Evolutionary conservation across 805 yeast species (phyloP).

Genomic region (Metschnikowia drakensbergensis): DNA sequence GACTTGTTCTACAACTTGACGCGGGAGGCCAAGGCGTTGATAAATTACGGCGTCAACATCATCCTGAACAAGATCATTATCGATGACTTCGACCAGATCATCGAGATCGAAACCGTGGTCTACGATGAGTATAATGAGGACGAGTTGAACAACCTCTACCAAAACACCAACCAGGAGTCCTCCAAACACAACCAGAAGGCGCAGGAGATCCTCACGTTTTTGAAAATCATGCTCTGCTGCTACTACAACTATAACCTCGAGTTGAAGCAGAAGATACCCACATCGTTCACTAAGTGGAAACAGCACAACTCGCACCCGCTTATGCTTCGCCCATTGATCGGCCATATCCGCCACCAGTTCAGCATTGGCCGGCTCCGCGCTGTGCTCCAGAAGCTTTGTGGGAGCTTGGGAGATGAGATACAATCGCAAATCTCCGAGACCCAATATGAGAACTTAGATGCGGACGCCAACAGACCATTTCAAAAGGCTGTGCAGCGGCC

Average conservation of each 20-base stretch:
- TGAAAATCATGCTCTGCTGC: conserved; percentile 60
- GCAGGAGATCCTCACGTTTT: conserved; percentile 47
- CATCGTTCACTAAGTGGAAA: conserved; percentile 44
- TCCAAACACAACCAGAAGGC: conserved; percentile 42
- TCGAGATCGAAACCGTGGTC: conserved; percentile 67
- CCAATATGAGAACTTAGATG: conserved; percentile 26
- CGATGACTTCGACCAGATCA: conserved; percentile 58
- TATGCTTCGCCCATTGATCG: conserved; percentile 54
- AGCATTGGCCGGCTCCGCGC: conserved; percentile 28
- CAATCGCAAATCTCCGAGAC: conserved; percentile 7
- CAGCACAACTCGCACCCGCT: conserved; percentile 42
- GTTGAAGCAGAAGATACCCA: conserved; percentile 44
- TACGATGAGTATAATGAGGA: conserved; percentile 40
- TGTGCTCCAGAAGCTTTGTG: conserved; percentile 25
- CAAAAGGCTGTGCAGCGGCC: conserved; percentile 40
- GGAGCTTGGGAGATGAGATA: conserved; percentile 9
- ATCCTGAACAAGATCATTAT: conserved; percentile 62
- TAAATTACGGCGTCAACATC: conserved; percentile 64
- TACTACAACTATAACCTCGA: conserved; percentile 47
- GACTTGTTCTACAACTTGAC: conserved; percentile 77
- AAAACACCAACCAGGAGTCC: conserved; percentile 28
- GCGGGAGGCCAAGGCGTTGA: conserved; percentile 68
- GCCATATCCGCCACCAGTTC: conserved; percentile 53
- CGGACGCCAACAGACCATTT: conserved; percentile 29
- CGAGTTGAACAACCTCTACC: conserved; percentile 27